A percentile compares a stretch with the other conserved stretches of the same genome.
Evolutionary conservation across 2,329 filamentous ascomycete genomes (phyloP).

Genomic region (Diaporthe ampelina): DNA sequence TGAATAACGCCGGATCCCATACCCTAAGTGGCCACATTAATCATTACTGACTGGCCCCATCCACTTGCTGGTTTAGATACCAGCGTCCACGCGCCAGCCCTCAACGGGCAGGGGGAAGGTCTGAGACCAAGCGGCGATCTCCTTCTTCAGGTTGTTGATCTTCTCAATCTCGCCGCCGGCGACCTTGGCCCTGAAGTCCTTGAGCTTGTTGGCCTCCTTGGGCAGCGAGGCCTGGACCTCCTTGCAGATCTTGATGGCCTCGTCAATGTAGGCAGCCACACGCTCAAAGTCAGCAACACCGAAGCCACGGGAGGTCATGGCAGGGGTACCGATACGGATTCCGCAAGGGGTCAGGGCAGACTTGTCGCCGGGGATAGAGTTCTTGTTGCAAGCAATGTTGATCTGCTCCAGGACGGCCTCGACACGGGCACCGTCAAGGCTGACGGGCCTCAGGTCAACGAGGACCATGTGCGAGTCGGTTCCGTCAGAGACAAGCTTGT

Average conservation of each 20-base stretch:
- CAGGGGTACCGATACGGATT: constrained; percentile 95
- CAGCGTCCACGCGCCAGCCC: constrained; percentile 75
- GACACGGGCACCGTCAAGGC: constrained; percentile 92
- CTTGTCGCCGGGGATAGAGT: constrained; percentile 97
- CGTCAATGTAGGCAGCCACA: constrained; percentile 90
- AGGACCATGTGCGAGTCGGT: constrained; percentile 99
- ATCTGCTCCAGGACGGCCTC: constrained; percentile 97
- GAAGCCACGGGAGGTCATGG: constrained; percentile 97
- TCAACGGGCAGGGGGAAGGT: constrained; percentile 93
- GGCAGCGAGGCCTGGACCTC: constrained; percentile 86
- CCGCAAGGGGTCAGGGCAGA: constrained; percentile 94
- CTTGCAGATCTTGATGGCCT: constrained; percentile 90
- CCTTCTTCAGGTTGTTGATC: constrained; percentile 88
- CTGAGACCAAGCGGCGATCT: constrained; percentile 89
- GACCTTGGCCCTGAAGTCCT: constrained; percentile 98
- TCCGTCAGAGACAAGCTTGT: constrained; percentile 95
- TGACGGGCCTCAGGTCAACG: constrained; percentile 88
- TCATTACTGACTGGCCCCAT: constrained; percentile 22
- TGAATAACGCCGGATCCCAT: constrained; percentile 41
- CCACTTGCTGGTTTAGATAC: constrained; percentile 59
- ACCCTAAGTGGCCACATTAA: constrained; percentile 35
- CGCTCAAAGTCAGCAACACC: constrained; percentile 92
- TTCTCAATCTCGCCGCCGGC: constrained; percentile 81
- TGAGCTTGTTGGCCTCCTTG: constrained; percentile 99
- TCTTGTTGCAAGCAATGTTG: constrained; percentile 99